Conservation (phyloP, 2,329 filamentous ascomycete species). For the Stagonosporopsis tanaceti region DNA sequence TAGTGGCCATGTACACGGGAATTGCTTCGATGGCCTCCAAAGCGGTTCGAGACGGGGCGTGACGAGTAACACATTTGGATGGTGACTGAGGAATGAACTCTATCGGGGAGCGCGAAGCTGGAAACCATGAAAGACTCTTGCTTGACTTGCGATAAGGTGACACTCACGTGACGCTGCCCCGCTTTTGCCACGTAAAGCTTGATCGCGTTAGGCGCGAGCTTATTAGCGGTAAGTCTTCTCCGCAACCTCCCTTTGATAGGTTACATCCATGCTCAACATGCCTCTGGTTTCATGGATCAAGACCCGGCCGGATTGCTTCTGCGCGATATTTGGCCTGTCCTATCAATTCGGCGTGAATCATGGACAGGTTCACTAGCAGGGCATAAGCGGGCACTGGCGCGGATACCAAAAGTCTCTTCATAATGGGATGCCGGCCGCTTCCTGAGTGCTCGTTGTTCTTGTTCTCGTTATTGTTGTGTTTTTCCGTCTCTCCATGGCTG, state of each 20-base stretch:
- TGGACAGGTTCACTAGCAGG: constrained; percentile 14
- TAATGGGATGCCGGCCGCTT: background rate
- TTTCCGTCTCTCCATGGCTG: constrained; percentile 21
- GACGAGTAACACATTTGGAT: too few relatives aligned
- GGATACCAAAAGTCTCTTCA: constrained; percentile 18
- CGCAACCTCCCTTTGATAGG: constrained; percentile 13
- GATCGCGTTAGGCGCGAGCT: constrained; percentile 12
- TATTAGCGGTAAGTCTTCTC: constrained; percentile 13
- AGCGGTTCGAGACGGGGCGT: too few relatives aligned
- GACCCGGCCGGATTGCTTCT: background rate
- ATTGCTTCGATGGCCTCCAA: too few relatives aligned
- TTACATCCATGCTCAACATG: background rate
- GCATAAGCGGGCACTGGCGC: constrained; percentile 10
- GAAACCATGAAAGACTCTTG: background rate
- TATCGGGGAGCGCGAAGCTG: background rate
- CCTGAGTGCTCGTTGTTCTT: background rate
- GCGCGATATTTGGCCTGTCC: constrained; percentile 5
- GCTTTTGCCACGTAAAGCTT: constrained; percentile 15
- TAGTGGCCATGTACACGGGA: too few relatives aligned
- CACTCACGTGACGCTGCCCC: background rate
- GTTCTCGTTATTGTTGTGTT: background rate
- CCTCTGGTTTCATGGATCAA: constrained; percentile 3
- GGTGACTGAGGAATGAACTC: too few relatives aligned
- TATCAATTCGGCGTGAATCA: background rate
- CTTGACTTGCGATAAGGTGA: background rate